Evolutionary conservation across 1,284 basidiomycete genomes (phyloP), one percentile per base, ranked within the genome.

Genomic region (Leccinum pallidistipes): DNA sequence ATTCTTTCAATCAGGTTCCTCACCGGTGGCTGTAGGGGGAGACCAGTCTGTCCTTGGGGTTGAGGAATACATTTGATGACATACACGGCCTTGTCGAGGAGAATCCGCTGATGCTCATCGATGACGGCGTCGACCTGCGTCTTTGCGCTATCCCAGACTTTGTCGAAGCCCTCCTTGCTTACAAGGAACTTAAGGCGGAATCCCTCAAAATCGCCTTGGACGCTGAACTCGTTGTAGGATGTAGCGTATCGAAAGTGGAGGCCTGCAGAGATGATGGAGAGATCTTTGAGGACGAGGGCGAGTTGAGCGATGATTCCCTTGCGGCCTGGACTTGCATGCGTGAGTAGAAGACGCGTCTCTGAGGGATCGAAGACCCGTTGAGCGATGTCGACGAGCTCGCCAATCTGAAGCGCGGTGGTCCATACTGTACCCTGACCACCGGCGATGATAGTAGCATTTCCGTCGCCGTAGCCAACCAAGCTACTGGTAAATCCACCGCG

Each of bases 361-460:
- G 92, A 86, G 11, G 88, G 86, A 75, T 99, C 97, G 73, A 88
- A 96, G 54, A 95, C 94, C 65, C 95, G 87, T 74, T 98, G 94
- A 2, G 97, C 95, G 1, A 95, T 98, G 77, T 99, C 97, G 60
- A 99, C 90, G 50, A 99, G 88, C 77, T 99, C 97, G 64, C 97
- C 97, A 50, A 99, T 92, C 77, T 99, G 97, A 29, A 99, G 84
- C 5, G 95, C 92, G 0, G 97, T 99, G 0, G 95, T 94, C 97
- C 97, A 99, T 91, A 98, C 98, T 24, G 96, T 98, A 31, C 97
- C 97, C 72, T 95, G 92, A 1, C 94, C 97, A 51, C 97, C 97
- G 0, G 97, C 97, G 66, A 99, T 98, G 66, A 99, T 98, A 11
- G 97, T 98, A 3, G 94, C 96, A 55, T 82, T 87, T 1, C 96